A percentile compares a stretch with the other conserved stretches of the same genome.
Conservation (phyloP, 176 grass and related monocot genomes). For the Rhynchospora tenuis region DNA sequence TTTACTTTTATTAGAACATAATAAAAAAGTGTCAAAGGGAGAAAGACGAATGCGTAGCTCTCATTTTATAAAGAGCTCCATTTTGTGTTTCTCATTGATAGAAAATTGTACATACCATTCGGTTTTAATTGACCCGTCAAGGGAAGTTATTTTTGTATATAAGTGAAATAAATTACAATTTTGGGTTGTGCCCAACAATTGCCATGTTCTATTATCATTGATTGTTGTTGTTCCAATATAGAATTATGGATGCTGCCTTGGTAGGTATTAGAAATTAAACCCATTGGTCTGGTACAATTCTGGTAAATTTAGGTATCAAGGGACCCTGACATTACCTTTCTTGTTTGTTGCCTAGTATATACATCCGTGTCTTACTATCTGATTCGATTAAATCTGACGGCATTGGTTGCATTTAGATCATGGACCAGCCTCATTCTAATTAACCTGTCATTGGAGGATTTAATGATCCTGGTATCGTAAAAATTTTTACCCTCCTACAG, state of each 20-base stretch:
- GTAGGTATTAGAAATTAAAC: background rate
- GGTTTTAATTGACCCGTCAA: background rate
- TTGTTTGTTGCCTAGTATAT: background rate
- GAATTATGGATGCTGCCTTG: background rate
- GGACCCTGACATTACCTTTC: background rate
- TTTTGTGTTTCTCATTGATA: background rate
- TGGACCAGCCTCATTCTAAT: no score
- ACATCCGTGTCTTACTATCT: no score
- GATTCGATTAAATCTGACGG: no score
- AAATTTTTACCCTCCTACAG: no score
- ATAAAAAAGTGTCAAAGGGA: background rate
- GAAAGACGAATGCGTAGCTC: background rate
- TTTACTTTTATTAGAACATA: constrained; percentile 8
- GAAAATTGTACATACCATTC: constrained; percentile 11
- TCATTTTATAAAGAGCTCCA: constrained; percentile 8
- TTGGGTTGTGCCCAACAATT: constrained; percentile 7
- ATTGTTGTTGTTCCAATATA: background rate
- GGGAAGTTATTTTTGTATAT: background rate
- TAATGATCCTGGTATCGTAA: no score
- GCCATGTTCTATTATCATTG: background rate
- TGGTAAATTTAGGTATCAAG: background rate
- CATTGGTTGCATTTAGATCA: no score
- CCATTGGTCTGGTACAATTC: background rate
- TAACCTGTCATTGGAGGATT: no score
- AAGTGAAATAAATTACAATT: background rate